phyloP scores from a whole-genome alignment of 2,329 filamentous ascomycete species.

The Dothideomycetes sp. region DNA sequence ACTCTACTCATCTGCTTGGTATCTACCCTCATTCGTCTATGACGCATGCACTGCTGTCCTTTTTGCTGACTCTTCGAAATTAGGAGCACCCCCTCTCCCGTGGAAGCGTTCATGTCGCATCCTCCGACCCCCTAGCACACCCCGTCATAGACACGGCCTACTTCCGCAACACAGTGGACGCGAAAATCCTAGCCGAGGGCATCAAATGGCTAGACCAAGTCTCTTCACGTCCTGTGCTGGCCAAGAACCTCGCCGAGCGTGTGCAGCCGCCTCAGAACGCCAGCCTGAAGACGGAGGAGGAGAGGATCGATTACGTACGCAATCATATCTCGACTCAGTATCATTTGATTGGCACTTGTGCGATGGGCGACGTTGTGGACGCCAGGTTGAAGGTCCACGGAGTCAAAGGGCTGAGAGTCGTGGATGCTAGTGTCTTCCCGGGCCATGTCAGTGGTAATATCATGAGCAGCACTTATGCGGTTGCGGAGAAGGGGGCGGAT shows the following conservation, averaged over 20 bases:
- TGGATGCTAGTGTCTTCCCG: constrained; percentile 22
- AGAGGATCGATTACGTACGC: constrained; percentile 17
- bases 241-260: constrained; percentile 27
- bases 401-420: constrained; percentile 15
- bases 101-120: constrained; percentile 20
- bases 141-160: constrained; percentile 23
- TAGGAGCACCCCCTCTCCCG: constrained; percentile 19
- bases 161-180: constrained; percentile 19
- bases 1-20: constrained; percentile 19
- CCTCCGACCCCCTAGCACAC: constrained; percentile 13
- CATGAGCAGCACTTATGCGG: constrained; percentile 17
- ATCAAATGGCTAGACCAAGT: constrained; percentile 32
- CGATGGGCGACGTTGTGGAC: constrained; percentile 23
- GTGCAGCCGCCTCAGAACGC: constrained; percentile 20
- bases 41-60: no score
- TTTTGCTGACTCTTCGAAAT: no score
- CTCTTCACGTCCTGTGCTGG: constrained; percentile 30
- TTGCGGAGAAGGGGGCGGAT: constrained; percentile 26
- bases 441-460: constrained; percentile 20
- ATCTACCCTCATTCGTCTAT: not conserved
- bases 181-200: constrained; percentile 19
- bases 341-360: constrained; percentile 30
- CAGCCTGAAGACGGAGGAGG: constrained; percentile 16
- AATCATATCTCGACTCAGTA: constrained; percentile 24
- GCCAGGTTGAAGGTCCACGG: constrained; percentile 15